Evolutionary conservation across 2,329 filamentous ascomycete genomes (phyloP).

Genomic region (Phialocephala subalpina): DNA sequence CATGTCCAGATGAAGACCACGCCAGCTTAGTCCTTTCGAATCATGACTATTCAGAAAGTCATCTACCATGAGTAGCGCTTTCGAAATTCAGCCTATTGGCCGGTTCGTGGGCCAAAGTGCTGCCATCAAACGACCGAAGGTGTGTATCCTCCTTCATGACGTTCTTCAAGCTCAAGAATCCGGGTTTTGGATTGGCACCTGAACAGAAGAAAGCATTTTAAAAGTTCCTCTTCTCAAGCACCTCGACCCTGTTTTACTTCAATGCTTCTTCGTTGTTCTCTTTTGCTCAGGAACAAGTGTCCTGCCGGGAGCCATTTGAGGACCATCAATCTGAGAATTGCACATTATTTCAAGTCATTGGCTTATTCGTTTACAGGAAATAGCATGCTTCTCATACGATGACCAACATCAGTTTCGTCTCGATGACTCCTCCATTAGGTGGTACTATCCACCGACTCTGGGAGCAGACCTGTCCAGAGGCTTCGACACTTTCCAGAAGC

Average conservation of each 20-base stretch:
- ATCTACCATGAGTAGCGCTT: slow-evolving; percentile 46
- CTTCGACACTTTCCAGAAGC: slow-evolving; percentile 82
- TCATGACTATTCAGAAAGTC: neutral
- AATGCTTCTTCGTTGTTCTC: neutral
- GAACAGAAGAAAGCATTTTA: neutral
- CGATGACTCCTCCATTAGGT: slow-evolving; percentile 82
- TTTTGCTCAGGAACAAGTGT: neutral
- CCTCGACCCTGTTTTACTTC: neutral
- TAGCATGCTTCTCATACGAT: slow-evolving; percentile 94
- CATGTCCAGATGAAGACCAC: neutral
- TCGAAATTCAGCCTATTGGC: slow-evolving; percentile 73
- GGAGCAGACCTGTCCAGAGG: slow-evolving; percentile 80
- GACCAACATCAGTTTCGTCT: slow-evolving; percentile 78
- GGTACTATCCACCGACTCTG: slow-evolving; percentile 82
- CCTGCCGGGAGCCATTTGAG: neutral
- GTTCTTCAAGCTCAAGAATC: neutral
- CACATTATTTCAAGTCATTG: neutral
- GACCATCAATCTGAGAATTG: neutral
- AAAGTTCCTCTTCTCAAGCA: neutral
- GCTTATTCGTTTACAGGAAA: slow-evolving; percentile 65
- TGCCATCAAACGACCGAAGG: slow-evolving; percentile 78
- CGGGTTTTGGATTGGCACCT: neutral
- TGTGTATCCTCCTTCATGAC: slow-evolving; percentile 45
- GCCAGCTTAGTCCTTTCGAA: neutral
- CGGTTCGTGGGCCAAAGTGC: slow-evolving; percentile 74